Evolutionary conservation across 176 grass and related monocot species (phyloP), one percentile per base, ranked within the genome.

Genomic region (Aegilops tauschii): DNA sequence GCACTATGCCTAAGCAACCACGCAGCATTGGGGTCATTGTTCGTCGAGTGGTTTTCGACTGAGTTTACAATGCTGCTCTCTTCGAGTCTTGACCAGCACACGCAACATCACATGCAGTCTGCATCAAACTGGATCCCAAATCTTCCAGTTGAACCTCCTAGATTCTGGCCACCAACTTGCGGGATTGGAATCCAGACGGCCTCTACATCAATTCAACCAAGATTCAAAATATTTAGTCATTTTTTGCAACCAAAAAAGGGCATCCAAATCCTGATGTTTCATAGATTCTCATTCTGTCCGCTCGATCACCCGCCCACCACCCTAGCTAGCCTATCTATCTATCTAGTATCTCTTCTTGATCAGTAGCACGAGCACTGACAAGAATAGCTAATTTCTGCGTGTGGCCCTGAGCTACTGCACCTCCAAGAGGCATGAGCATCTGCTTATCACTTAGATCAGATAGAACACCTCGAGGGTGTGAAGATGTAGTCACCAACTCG

Each of bases 81-180:
- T 69, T 78, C 8, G 73, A 85, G 73, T 69, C 73, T 85, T 85
- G 72, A 85, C 58, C 7, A 66, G 12, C 17, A 54, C 42, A 39
- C 30, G 30, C 69, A 56, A 44, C 29, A 62, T 56, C 63, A 3
- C 8, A 47, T 35, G 12, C 37, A 28, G 77, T 84, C 59, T 74
- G 66, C 47, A 58, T 91, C 85, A 39, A 39, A 23, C 9, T n/a
- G 30, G 89, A 91, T 91, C 29, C 85, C 36, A 84, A 81, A 91
- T 91, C 85, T 81, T 37, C 61, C 61, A 88, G 87, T 47, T 67
- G 27, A 40, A 42, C 16, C 40, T 62, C 84, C 65, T 12, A 52
- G 88, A 91, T 87, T 84, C 68, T 68, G 34, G 66, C 9, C 12
- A 21, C 49, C 89, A 84, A 91, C 37, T 88, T 77, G 89, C 76